phyloP scores from a whole-genome alignment of 495 filamentous ascomycete genomes.

The Annulohypoxylon moriforme region DNA sequence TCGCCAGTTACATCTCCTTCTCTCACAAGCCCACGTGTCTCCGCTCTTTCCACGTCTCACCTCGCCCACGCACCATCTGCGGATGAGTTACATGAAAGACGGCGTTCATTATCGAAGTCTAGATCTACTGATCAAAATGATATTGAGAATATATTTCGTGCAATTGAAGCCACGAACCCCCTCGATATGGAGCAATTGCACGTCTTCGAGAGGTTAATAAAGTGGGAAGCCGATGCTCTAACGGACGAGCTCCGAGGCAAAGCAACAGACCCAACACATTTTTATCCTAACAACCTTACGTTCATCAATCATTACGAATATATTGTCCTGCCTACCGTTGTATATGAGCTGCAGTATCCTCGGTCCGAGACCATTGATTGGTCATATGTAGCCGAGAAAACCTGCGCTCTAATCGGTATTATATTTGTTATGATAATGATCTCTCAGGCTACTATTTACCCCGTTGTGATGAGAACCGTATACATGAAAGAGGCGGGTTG shows the following conservation, averaged over 20 bases:
- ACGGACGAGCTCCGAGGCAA: constrained; percentile 72
- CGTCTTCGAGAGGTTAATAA: constrained; percentile 67
- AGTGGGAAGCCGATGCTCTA: constrained; percentile 71
- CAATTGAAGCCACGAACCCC: constrained; percentile 65
- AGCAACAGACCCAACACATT: constrained; percentile 50
- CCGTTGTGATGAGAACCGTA: constrained; percentile 72
- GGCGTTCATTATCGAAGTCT: constrained; percentile 52
- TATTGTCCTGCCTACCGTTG: constrained; percentile 75
- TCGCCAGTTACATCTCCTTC: constrained; percentile 52
- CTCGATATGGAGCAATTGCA: constrained; percentile 69
- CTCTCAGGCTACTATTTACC: constrained; percentile 70
- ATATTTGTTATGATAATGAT: constrained; percentile 72
- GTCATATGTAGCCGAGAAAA: constrained; percentile 77
- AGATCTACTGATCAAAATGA: constrained; percentile 55
- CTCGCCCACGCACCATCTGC: constrained; percentile 53
- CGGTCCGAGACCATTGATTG: constrained; percentile 74
- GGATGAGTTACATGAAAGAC: constrained; percentile 55
- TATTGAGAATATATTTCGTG: constrained; percentile 63
- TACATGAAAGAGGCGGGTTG: constrained; percentile 71
- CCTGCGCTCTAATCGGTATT: constrained; percentile 72
- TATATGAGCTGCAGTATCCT: constrained; percentile 83
- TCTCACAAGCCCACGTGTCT: constrained; percentile 46
- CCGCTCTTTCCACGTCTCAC: constrained; percentile 52
- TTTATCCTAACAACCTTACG: constrained; percentile 76
- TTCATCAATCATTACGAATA: constrained; percentile 74